These are phyloP conservation scores for Quercus bicolor DNA, from an alignment of 306 rosid genomes.

Conservation along the genomic window DNA sequence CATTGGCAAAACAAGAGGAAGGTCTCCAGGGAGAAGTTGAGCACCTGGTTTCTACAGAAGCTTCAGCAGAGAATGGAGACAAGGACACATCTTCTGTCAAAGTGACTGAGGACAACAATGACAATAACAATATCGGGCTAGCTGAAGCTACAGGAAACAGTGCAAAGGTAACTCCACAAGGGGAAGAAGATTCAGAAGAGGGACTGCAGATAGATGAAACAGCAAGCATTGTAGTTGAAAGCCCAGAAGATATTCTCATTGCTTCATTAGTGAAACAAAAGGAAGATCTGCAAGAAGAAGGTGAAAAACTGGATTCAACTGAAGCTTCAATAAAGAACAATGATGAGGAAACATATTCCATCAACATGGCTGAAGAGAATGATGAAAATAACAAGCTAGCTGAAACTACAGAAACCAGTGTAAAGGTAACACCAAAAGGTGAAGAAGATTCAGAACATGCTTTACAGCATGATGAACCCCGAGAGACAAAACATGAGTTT, in stretches of 20 bases:
- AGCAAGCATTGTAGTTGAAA: background rate
- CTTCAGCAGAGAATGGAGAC: slow-evolving; percentile 8
- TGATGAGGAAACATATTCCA: background rate
- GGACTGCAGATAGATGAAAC: slow-evolving; percentile 9
- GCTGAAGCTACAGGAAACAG: background rate
- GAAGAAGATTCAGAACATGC: background rate
- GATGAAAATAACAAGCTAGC: background rate
- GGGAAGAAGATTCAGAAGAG: slow-evolving; percentile 7
- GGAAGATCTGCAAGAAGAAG: background rate
- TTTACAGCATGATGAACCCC: background rate
- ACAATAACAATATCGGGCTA: background rate
- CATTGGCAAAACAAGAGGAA: slow-evolving; percentile 19
- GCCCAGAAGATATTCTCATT: background rate
- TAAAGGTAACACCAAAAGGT: background rate
- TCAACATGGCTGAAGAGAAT: background rate
- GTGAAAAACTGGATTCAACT: background rate
- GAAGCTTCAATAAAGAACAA: background rate
- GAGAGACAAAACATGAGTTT: slow-evolving; percentile 10
- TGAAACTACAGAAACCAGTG: background rate
- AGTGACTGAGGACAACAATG: slow-evolving; percentile 4
- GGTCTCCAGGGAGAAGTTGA: slow-evolving; percentile 2
- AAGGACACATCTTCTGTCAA: background rate
- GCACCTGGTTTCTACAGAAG: slow-evolving; percentile 5
- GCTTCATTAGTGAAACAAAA: background rate
- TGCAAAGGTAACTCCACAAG: slow-evolving; percentile 2